A percentile compares a stretch with the other conserved stretches of the same genome.
Conservation (phyloP, 805 yeast genomes). For the Lipomyces lipofer region DNA sequence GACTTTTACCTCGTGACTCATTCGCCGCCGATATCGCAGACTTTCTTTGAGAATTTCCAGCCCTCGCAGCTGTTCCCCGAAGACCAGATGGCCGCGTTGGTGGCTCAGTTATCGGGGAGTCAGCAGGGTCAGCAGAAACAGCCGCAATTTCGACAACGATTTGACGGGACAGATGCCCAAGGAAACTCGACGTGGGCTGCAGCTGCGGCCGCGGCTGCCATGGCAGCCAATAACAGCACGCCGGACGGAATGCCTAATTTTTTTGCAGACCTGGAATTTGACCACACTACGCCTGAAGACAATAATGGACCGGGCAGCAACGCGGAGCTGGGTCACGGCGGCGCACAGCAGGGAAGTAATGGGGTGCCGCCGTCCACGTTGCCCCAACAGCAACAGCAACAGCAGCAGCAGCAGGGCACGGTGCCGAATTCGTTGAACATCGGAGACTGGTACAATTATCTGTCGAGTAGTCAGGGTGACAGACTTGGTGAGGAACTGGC, state of each 20-base stretch:
- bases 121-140: background rate
- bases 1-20: conserved; percentile 40
- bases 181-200: too few species aligned
- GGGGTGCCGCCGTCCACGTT: background rate
- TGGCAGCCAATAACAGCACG: background rate
- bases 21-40: conserved; percentile 35
- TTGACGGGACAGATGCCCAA: too few species aligned
- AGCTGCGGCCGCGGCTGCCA: background rate
- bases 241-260: conserved; percentile 7
- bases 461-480: conserved; percentile 31
- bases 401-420: conserved; percentile 22
- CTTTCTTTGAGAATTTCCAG: conserved; percentile 53
- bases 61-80: conserved; percentile 59
- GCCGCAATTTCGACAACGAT: too few species aligned
- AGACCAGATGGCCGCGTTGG: conserved; percentile 14
- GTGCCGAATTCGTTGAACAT: conserved; percentile 40
- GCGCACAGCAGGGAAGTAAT: background rate
- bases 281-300: conserved; percentile 15
- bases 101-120: background rate
- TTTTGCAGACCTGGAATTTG: conserved; percentile 11
- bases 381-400: conserved; percentile 2
- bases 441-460: conserved; percentile 45
- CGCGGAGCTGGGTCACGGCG: background rate
- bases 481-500: conserved; percentile 14
- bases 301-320: background rate